A percentile compares a stretch with the other conserved stretches of the same genome.
Conservation (phyloP, 2,329 filamentous ascomycete genomes). For the Talaromyces sp. region DNA sequence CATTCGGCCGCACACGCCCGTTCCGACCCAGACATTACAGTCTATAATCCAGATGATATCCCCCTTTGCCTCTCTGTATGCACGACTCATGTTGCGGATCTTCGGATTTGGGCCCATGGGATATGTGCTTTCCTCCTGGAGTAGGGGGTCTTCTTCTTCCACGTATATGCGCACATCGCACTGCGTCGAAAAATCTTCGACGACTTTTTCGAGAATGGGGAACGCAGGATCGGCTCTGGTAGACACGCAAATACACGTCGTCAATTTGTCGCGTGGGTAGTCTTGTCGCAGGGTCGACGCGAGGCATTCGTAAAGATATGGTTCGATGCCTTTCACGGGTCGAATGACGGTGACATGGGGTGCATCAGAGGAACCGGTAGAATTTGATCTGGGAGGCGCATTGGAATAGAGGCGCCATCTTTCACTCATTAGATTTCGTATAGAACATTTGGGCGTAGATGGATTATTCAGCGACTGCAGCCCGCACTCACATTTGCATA, state of each 20-base stretch:
- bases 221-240: conserved; percentile 72
- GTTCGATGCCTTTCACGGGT: conserved; percentile 88
- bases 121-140: conserved; percentile 54
- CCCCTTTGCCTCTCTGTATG: conserved; percentile 80
- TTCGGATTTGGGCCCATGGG: conserved; percentile 92
- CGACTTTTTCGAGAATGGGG: conserved; percentile 65
- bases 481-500: conserved; percentile 52
- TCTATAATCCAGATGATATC: conserved; percentile 94
- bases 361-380: conserved; percentile 49
- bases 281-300: conserved; percentile 77
- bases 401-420: conserved; percentile 56
- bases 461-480: neutral
- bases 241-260: conserved; percentile 77
- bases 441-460: neutral
- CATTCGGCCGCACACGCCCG: conserved; percentile 77
- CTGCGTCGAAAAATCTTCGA: conserved; percentile 67
- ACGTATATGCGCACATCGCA: conserved; percentile 67
- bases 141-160: conserved; percentile 73
- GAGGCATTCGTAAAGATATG: conserved; percentile 86
- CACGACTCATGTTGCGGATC: conserved; percentile 91
- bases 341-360: conserved; percentile 88
- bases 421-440: neutral
- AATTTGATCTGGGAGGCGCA: conserved; percentile 36
- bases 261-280: conserved; percentile 73
- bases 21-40: conserved; percentile 90